Evolutionary conservation across 2,329 filamentous ascomycete species (phyloP), one percentile per base, ranked within the genome.

Genomic region (Teratosphaeria viscida): DNA sequence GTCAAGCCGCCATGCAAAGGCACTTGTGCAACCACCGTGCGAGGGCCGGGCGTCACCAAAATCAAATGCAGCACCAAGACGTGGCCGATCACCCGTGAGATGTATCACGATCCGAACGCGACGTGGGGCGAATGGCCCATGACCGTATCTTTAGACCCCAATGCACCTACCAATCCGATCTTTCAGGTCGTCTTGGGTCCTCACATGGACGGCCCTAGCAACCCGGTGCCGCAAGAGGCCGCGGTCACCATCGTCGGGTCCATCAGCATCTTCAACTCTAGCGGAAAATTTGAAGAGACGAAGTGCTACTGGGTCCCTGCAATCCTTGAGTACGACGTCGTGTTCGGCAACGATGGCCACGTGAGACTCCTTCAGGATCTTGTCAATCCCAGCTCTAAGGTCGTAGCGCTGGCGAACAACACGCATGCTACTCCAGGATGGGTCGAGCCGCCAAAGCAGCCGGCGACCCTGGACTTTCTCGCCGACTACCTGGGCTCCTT

Each of bases 281-380:
- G 34, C 8, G 60, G 60, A 3, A 37, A 3, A 5, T 64, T 62
- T 35, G 54, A 56, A 1, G 54, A 61, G 8, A 61, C 49, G 1
- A 52, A n/a, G 11, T 64, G 63, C 43, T 56, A 34, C 12, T 58
- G 59, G 27, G 56, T 64, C 34, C 37, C 63, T 8, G 59, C 59
- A 4, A 60, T 61, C 39, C 54, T 64, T 7, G 63, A 63, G 39
- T 61, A 63, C 54, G 59, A 64, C 35, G 39, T 64, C 3, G 27
- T 58, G 0, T 57, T 47, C 53, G n/a, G 19, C 43, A 10, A 11
- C 16, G 43, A 49, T 5, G 43, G 43, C 16, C n/a, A 49, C n/a
- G 43, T 49, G 16, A 58, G 53, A n/a, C 29, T 53, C 35, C 16
- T 32, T 19, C 29, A 61, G 12, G 59, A 60, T n/a, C 34, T 54